Evolutionary conservation across 306 rosid genomes (phyloP), one percentile per base, ranked within the genome.

Genomic region (Erythrophleum fordii): DNA sequence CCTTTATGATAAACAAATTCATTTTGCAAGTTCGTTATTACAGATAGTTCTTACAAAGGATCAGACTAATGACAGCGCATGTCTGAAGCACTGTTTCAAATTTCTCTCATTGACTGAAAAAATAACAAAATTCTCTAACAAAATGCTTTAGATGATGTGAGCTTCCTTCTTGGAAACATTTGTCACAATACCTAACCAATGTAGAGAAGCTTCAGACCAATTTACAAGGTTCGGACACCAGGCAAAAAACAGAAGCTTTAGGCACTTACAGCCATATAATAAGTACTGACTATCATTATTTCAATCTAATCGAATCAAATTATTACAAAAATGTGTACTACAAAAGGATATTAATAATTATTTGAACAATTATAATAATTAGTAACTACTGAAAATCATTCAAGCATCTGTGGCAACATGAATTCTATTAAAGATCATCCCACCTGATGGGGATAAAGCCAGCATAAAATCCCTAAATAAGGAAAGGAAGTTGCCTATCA

Each of bases 141-240:
- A 26, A 23, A 8, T 23, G 25, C 75, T n/a, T n/a, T 11, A 51
- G 48, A 34, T 72, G n/a, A 72, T 25, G 4, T 8, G 18, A 52
- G 62, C 48, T n/a, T 72, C 76, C 58, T 8, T 52, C 28, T 34
- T 11, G 62, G 48, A 20, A 56, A 41, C 46, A 48, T 13, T 34
- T 51, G 28, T 31, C 64, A 51, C 35, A 56, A 13, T 20, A 49
- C 48, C 13, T 72, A 20, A 49, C 42, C n/a, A 18, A 12, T 17
- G 29, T 8, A 64, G 69, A 64, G 69, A 64, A 64, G 67, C 67
- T 60, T 60, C 41, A 60, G 41, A 10, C 37, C 67, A 28, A 28
- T 12, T 60, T 59, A 4, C 29, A 14, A 60, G 44, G 44, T 31
- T 34, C 26, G 17, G 44, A 31, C 9, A 11, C 25, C 69, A 34